These are phyloP conservation scores for Pestalotiopsis sp. DNA, from an alignment of 2,329 filamentous ascomycete genomes.

Conservation along the genomic window DNA sequence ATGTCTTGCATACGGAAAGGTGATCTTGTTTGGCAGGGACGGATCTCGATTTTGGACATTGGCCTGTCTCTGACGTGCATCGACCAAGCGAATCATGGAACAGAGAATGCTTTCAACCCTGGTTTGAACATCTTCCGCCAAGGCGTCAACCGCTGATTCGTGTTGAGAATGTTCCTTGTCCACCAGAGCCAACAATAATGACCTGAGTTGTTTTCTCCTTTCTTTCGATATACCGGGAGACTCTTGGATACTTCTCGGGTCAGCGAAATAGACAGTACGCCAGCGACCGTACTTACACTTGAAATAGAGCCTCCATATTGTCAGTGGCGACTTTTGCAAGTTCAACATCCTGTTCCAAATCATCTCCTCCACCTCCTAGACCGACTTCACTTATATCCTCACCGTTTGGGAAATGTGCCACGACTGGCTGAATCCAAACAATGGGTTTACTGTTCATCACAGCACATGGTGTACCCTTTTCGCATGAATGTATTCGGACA, in stretches of 20 bases:
- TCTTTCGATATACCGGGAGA: conserved; percentile 18
- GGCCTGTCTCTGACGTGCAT: background rate
- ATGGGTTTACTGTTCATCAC: conserved; percentile 50
- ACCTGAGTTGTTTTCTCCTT: conserved; percentile 22
- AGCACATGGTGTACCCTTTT: conserved; percentile 67
- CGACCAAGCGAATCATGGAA: conserved; percentile 21
- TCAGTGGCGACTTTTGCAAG: conserved; percentile 60
- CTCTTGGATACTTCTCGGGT: conserved; percentile 21
- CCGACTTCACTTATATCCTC: conserved; percentile 71
- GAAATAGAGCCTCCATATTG: conserved; percentile 51
- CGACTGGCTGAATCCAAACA: conserved; percentile 78
- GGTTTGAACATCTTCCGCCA: conserved; percentile 30
- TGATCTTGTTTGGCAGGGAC: conserved; percentile 44
- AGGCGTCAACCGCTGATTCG: conserved; percentile 29
- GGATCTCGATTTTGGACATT: conserved; percentile 11
- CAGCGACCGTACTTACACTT: conserved; percentile 31
- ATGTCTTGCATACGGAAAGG: conserved; percentile 86
- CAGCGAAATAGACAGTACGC: no score
- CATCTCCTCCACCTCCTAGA: conserved; percentile 76
- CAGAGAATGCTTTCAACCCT: conserved; percentile 24
- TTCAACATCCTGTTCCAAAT: conserved; percentile 69
- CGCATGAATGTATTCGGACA: conserved; percentile 82
- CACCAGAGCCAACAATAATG: conserved; percentile 19
- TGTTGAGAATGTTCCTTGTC: conserved; percentile 33
- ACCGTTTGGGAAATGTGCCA: conserved; percentile 64